A percentile compares a stretch with the other conserved stretches of the same genome.
These are phyloP conservation scores for Fereydounia khargensis DNA, from an alignment of 1,284 basidiomycete species.

Conservation along the genomic window DNA sequence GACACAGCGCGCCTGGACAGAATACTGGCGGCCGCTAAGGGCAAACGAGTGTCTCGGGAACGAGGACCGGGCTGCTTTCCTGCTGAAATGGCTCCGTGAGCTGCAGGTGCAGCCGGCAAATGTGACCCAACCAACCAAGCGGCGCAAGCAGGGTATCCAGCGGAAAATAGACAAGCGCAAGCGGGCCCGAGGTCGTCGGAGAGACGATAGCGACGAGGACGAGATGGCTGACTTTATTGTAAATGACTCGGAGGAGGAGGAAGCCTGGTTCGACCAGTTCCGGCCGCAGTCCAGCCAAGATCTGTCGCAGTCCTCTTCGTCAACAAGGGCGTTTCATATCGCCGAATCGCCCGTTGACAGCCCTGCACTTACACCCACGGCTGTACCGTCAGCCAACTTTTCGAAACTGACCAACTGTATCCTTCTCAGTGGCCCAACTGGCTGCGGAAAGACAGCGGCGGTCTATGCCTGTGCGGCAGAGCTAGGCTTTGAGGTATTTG, in stretches of 20 bases:
- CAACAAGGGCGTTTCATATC: too few relatives aligned
- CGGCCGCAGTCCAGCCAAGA: too few relatives aligned
- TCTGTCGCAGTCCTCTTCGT: too few relatives aligned
- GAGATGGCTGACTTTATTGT: conserved; percentile 38
- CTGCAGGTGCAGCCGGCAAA: conserved; percentile 12
- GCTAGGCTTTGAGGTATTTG: conserved; percentile 92
- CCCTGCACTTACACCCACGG: too few relatives aligned
- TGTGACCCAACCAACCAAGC: neutral
- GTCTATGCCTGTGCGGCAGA: conserved; percentile 60
- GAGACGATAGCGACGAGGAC: conserved; percentile 13
- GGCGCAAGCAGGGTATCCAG: conserved; percentile 13
- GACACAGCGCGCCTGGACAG: too few relatives aligned
- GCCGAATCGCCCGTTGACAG: too few relatives aligned
- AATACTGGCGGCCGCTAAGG: conserved; percentile 15
- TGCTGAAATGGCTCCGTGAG: conserved; percentile 38
- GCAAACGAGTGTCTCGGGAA: conserved; percentile 26
- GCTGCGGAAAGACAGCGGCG: conserved; percentile 49
- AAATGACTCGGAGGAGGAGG: conserved; percentile 24
- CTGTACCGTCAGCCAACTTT: too few relatives aligned
- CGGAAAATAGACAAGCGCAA: neutral
- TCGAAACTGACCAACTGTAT: conserved; percentile 48
- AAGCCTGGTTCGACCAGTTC: conserved; percentile 36
- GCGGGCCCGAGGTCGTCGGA: conserved; percentile 1
- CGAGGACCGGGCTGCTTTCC: conserved; percentile 15
- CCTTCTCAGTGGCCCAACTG: conserved; percentile 71